Base-by-base conservation (phyloP, 495 filamentous ascomycete species). In the Trichoderma gamsii region DNA sequence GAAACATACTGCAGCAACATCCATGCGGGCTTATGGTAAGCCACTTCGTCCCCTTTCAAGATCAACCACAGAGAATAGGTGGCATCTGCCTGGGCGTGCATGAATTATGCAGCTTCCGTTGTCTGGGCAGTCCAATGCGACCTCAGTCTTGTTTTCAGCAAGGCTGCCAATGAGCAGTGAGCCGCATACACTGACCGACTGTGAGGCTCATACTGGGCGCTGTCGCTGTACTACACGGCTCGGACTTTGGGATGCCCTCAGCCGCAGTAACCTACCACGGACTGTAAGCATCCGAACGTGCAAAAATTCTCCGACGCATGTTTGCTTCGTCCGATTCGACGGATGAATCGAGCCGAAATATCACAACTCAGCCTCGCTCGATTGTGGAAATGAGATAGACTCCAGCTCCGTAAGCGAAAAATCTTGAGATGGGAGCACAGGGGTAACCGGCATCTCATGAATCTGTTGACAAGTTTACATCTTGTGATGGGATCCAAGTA, bases 241-340 rank as follows among this genome's bases (percentile, higher is more conserved):
- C 56, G 56, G 23, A 61, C 23, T 61, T 15, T 61, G 56, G 18
- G 16, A 61, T 61, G 56, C 27, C 56, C 3, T 61, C 56, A 21
- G 56, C 56, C 56, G 56, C 56, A 61, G 56, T 25, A 29, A 29
- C 29, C 16, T 29, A 7, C 56, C 25, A 25, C 56, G 12, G 25
- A 12, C 56, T 61, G 56, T 32, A 25, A 21, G 56, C 29, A 61
- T 61, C 56, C 56, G 56, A 61, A 15, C 9, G 16, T 15, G 11
- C 9, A 27, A 21, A 13, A 61, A 61, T 61, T 61, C 56, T 61
- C 56, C 56, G 56, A 61, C 25, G 56, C 56, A 32, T 61, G 56
- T 32, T 32, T 61, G 56, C 56, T 61, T 32, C 56, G 12, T 21
- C 56, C 27, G n/a, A 25, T 18, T 16, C 56, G 29, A 23, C 56